These are phyloP conservation scores for Neonothopanus nambi DNA, from an alignment of 1,284 basidiomycete species.

Conservation along the genomic window DNA sequence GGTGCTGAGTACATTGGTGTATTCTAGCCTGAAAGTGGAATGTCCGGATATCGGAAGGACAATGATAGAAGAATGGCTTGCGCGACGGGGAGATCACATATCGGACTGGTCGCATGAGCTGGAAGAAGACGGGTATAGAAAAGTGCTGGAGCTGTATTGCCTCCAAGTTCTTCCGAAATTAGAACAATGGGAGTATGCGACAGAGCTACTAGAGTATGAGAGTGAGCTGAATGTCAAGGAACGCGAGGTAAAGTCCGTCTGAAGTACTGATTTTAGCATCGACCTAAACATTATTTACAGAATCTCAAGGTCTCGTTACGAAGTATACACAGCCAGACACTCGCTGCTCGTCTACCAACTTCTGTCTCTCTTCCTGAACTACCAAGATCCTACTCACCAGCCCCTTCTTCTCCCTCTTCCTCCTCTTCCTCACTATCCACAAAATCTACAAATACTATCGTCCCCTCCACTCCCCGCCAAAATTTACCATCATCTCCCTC, in stretches of 20 bases:
- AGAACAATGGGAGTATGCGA: conserved; percentile 76
- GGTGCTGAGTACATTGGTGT: conserved; percentile 66
- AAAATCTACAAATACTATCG: conserved; percentile 50
- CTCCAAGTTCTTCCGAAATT: conserved; percentile 69
- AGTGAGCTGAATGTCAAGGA: conserved; percentile 52
- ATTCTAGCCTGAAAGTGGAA: conserved; percentile 67
- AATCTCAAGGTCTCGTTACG: conserved; percentile 43
- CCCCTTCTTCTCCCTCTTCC: conserved; percentile 42
- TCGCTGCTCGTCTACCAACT: conserved; percentile 16
- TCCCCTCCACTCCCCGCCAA: too few relatives aligned
- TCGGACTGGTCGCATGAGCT: too few relatives aligned
- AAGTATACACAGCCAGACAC: conserved; percentile 32
- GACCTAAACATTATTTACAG: conserved; percentile 32
- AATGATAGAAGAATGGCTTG: conserved; percentile 78
- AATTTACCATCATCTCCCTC: conserved; percentile 8
- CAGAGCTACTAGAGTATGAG: conserved; percentile 73
- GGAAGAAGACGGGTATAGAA: conserved; percentile 57
- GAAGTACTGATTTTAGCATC: too few relatives aligned
- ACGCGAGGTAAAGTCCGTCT: conserved; percentile 52
- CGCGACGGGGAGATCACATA: conserved; percentile 38
- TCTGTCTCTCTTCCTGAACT: conserved; percentile 2
- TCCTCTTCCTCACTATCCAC: conserved; percentile 61
- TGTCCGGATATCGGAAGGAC: conserved; percentile 58
- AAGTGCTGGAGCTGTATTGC: conserved; percentile 73
- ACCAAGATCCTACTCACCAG: conserved; percentile 38